A percentile compares a stretch with the other conserved stretches of the same genome.
Conservation (phyloP, 495 filamentous ascomycete genomes). For the Penicillium goetzii region DNA sequence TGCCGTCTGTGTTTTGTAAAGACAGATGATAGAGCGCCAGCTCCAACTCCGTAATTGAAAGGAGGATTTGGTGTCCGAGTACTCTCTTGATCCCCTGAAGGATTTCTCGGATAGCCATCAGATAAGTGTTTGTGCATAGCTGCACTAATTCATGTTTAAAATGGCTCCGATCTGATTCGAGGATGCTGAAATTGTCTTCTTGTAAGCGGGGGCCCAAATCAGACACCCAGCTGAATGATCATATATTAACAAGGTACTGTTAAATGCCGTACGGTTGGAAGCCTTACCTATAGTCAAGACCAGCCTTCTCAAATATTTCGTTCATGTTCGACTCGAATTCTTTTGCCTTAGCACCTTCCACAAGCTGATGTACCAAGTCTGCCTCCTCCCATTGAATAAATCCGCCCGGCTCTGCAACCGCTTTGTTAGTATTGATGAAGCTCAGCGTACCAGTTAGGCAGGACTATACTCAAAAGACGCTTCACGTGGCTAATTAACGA, state of each 20-base stretch:
- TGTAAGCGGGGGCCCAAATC: no score
- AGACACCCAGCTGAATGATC: conserved; percentile 15
- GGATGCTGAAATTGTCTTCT: conserved; percentile 2
- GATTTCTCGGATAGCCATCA: conserved; percentile 20
- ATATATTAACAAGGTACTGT: neutral
- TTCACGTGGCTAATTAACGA: conserved; percentile 25
- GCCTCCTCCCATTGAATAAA: conserved; percentile 41
- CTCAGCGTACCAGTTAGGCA: conserved; percentile 7
- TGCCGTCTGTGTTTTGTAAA: neutral
- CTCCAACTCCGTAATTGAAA: conserved; percentile 8
- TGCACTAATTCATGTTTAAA: conserved; percentile 15
- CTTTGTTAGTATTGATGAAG: conserved; percentile 3
- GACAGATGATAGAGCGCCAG: conserved; percentile 4
- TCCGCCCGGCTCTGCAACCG: conserved; percentile 33
- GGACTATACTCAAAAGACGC: conserved; percentile 25
- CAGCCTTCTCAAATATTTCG: conserved; percentile 6
- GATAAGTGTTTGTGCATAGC: conserved; percentile 19
- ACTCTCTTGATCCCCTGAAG: conserved; percentile 14
- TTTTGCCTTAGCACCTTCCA: conserved; percentile 14
- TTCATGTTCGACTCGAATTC: conserved; percentile 14
- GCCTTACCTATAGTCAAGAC: conserved; percentile 22
- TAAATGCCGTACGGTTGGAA: no score
- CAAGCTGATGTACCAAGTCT: conserved; percentile 23
- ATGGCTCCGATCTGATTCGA: conserved; percentile 6
- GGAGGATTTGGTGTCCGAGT: neutral